Conservation (phyloP, 2,329 filamentous ascomycete genomes). For the Talaromyces amestolkiae region DNA sequence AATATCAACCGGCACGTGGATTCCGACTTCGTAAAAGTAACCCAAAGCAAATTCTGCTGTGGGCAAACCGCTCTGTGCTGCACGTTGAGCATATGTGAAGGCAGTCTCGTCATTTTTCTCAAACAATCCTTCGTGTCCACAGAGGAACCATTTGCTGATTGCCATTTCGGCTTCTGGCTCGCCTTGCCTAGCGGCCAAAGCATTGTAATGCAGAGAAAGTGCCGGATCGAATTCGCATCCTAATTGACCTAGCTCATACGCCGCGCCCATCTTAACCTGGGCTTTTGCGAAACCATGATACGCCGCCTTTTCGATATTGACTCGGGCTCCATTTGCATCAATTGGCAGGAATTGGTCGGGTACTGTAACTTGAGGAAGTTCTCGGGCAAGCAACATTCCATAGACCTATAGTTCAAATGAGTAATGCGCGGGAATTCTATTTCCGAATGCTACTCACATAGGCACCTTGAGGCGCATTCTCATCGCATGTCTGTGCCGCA, state of each 20-base stretch:
- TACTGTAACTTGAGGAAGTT: conserved; percentile 84
- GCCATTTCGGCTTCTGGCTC: conserved; percentile 92
- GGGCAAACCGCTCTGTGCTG: conserved; percentile 74
- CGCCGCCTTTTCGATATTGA: conserved; percentile 94
- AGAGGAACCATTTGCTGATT: conserved; percentile 98
- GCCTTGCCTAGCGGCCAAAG: conserved; percentile 84
- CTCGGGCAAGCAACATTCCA: conserved; percentile 87
- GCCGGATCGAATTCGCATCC: conserved; percentile 93
- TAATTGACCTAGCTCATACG: conserved; percentile 90
- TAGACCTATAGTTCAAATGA: conserved; percentile 55
- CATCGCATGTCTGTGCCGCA: conserved; percentile 83
- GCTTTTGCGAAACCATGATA: conserved; percentile 95
- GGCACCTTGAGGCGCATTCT: conserved; percentile 93
- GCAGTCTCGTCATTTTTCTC: conserved; percentile 94
- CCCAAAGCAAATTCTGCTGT: conserved; percentile 96
- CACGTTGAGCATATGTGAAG: conserved; percentile 84
- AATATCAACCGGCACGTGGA: conserved; percentile 80
- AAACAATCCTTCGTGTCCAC: conserved; percentile 88
- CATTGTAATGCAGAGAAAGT: conserved; percentile 92
- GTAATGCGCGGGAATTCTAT: not conserved
- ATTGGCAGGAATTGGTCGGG: conserved; percentile 69
- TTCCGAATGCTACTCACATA: conserved; percentile 53
- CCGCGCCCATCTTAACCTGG: conserved; percentile 94
- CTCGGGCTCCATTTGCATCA: conserved; percentile 70
- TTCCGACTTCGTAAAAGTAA: conserved; percentile 96